Conservation (phyloP, 192 early-diverging fungal genomes). For the Rhizophagus sp. region DNA sequence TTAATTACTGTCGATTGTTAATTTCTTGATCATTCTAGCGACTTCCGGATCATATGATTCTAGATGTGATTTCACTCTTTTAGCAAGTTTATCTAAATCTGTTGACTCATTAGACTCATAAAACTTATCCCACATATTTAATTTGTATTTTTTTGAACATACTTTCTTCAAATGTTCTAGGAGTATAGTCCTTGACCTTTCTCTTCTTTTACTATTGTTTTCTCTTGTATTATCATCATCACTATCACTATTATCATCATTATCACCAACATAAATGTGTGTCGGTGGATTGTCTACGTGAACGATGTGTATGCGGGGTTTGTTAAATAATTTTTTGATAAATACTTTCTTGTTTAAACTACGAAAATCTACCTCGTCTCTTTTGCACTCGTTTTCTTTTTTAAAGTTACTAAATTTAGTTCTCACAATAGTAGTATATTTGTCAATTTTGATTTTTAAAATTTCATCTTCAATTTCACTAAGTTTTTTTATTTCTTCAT, state of each 20-base stretch:
- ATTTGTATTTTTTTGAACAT: neutral
- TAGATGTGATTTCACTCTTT: too few relatives aligned
- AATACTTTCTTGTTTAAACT: too few relatives aligned
- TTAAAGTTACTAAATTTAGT: neutral
- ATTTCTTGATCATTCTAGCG: too few relatives aligned
- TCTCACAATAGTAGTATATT: slow-evolving; percentile 16
- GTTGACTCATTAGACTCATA: too few relatives aligned
- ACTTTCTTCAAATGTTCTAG: neutral
- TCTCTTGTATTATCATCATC: too few relatives aligned
- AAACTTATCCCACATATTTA: too few relatives aligned
- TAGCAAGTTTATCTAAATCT: too few relatives aligned
- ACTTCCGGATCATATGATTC: too few relatives aligned
- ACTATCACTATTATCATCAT: too few relatives aligned
- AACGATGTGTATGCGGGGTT: neutral
- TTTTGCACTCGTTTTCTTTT: neutral
- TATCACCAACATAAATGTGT: neutral
- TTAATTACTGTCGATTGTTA: too few relatives aligned
- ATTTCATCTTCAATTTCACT: too few relatives aligned
- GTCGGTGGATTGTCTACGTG: slow-evolving; percentile 12
- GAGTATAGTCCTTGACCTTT: neutral
- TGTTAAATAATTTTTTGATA: too few relatives aligned
- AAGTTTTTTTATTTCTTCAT: neutral
- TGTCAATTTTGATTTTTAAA: neutral
- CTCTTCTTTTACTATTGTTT: neutral
- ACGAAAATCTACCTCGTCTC: neutral